A percentile compares a stretch with the other conserved stretches of the same genome.
These are phyloP conservation scores for Exophiala dermatitidis DNA, from an alignment of 2,329 filamentous ascomycete genomes.

Conservation along the genomic window DNA sequence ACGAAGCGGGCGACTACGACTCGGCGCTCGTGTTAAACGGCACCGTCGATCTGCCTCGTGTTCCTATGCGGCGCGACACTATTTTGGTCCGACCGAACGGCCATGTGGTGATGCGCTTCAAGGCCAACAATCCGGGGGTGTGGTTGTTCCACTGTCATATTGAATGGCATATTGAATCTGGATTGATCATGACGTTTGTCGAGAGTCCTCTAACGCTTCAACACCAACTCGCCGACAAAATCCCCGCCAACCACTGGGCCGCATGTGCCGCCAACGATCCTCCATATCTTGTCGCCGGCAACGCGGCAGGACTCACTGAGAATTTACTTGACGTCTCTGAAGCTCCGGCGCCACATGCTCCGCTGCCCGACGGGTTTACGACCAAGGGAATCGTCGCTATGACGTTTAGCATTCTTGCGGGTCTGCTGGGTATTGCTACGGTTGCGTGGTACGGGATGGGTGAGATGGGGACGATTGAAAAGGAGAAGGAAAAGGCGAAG, in stretches of 20 bases:
- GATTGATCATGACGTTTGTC: constrained; percentile 47
- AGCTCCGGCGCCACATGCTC: constrained; percentile 49
- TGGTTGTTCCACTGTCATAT: constrained; percentile 48
- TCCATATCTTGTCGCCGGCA: constrained; percentile 46
- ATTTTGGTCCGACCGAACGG: constrained; percentile 49
- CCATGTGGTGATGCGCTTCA: constrained; percentile 51
- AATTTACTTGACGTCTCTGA: constrained; percentile 58
- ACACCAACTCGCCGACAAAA: constrained; percentile 36
- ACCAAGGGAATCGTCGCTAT: constrained; percentile 64
- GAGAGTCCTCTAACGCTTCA: constrained; percentile 54
- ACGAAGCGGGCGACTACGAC: constrained; percentile 30
- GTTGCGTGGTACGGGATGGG: constrained; percentile 56
- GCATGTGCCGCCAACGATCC: constrained; percentile 42
- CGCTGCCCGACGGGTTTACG: constrained; percentile 63
- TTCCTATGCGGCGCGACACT: constrained; percentile 48
- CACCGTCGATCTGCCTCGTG: constrained; percentile 29
- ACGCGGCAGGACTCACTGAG: constrained; percentile 64
- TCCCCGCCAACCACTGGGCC: constrained; percentile 24
- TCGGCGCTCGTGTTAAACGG: constrained; percentile 30
- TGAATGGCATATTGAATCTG: constrained; percentile 48
- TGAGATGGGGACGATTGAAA: constrained; percentile 21
- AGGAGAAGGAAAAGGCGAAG: background rate
- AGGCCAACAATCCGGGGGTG: constrained; percentile 47
- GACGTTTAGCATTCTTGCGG: constrained; percentile 63
- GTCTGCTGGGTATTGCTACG: constrained; percentile 59